Conservation (phyloP, 108 stramenopile species). For the Fragilaria radians region DNA sequence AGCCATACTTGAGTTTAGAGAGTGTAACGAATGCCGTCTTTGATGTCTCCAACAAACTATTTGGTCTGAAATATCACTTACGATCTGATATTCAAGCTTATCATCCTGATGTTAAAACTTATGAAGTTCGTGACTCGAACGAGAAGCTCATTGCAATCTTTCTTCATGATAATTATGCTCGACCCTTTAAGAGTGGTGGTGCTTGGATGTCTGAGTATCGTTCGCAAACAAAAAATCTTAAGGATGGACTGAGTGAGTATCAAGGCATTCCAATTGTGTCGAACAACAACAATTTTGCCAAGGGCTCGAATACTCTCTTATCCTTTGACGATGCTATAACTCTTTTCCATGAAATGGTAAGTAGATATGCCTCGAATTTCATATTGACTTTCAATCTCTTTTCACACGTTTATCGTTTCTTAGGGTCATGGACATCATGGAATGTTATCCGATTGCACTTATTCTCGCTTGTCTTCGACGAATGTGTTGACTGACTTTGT, state of each 20-base stretch:
- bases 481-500: constrained; percentile 72
- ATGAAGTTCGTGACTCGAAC: constrained; percentile 47
- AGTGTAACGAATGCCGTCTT: constrained; percentile 50
- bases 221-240: constrained; percentile 60
- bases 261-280: constrained; percentile 58
- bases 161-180: constrained; percentile 71
- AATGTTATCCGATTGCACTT: constrained; percentile 64
- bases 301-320: constrained; percentile 45
- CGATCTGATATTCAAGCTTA: constrained; percentile 52
- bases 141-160: constrained; percentile 60
- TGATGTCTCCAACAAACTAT: constrained; percentile 66
- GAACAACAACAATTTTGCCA: constrained; percentile 81
- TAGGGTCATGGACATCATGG: constrained; percentile 67
- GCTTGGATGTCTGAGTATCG: constrained; percentile 84
- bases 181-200: constrained; percentile 52
- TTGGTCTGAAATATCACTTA: constrained; percentile 53
- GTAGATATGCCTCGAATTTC: not conserved
- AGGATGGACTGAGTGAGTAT: constrained; percentile 30
- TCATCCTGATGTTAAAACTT: constrained; percentile 65
- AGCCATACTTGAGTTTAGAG: constrained; percentile 66
- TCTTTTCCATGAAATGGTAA: constrained; percentile 38
- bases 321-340: constrained; percentile 56
- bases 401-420: not conserved
- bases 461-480: constrained; percentile 55
- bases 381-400: not conserved